Evolutionary conservation across 2,329 filamentous ascomycete species (phyloP), one percentile per base, ranked within the genome.

Genomic region (Chaetomium olivaceum): DNA sequence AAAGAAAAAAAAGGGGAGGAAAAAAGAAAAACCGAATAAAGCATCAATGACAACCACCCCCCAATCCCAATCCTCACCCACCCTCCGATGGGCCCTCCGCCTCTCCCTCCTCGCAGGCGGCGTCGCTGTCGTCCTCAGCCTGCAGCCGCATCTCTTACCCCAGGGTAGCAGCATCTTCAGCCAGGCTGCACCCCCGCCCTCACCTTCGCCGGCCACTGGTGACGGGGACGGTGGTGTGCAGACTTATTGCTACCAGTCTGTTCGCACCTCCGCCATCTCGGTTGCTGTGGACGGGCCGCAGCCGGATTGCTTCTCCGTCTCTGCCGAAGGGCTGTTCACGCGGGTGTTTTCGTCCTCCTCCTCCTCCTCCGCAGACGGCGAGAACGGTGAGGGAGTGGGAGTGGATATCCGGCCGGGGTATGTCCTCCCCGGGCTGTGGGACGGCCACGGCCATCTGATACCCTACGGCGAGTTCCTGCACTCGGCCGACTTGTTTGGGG

Each of bases 391-490:
- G 31, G 27, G 1, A 39, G 51, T 23, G 50, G 62, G 19, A 27
- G n/a, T n/a, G 5, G 87, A 87, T 0, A 25, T 64, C 11, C 33
- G 54, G 27, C 23, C 9, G 14, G 66, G 66, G 5, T 82, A 85
- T 69, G 87, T 84, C 1, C 83, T 90, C 29, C 89, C 89, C 0
- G 89, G 89, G 0, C 78, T 91, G 1, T 91, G 88, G 85, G 89
- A 91, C 69, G 88, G 87, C 0, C 89, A 91, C 73, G 89, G 87
- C 0, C 89, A 91, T 73, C 77, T 91, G 57, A 74, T 88, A 21
- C 82, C 85, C 70, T 90, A 89, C 73, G 89, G 77, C 59, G 87
- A 91, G 75, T 88, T 89, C 71, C 77, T 91, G 46, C 83, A 88
- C 71, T 88, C 86, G 4, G 88, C 88, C 0, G 82, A 88, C 70